Conservation (phyloP, 257 asterid species). For the Jasminum sambac region DNA sequence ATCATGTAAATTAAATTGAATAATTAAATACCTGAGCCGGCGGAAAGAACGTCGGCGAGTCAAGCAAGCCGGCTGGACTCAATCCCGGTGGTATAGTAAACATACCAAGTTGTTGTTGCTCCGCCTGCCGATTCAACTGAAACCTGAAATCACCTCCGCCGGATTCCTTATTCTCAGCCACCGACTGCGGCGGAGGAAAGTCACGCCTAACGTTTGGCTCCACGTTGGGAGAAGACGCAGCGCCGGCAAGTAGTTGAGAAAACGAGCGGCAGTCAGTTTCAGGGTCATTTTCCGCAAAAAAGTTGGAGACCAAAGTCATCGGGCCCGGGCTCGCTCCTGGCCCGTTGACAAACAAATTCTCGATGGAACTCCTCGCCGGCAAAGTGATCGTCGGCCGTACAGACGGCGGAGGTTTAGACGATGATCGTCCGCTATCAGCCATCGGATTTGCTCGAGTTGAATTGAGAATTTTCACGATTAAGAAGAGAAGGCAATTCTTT, state of each 20-base stretch:
- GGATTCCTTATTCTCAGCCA: slow-evolving; percentile 16
- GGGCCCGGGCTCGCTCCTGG: slow-evolving; percentile 75
- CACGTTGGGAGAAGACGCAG: slow-evolving; percentile 40
- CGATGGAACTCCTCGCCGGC: slow-evolving; percentile 55
- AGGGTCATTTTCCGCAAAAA: slow-evolving; percentile 72
- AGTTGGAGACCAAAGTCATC: slow-evolving; percentile 68
- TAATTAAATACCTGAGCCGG: slow-evolving; percentile 55
- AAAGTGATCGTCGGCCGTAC: slow-evolving; percentile 49
- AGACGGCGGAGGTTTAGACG: slow-evolving; percentile 34
- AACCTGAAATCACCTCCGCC: slow-evolving; percentile 35
- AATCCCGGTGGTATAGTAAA: slow-evolving; percentile 74
- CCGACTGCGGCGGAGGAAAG: slow-evolving; percentile 23
- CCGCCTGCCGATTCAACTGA: slow-evolving; percentile 55
- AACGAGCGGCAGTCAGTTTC: slow-evolving; percentile 67
- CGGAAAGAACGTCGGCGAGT: slow-evolving; percentile 63
- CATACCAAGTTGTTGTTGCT: slow-evolving; percentile 42
- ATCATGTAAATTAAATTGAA: slow-evolving; percentile 1
- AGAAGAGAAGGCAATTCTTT: neutral
- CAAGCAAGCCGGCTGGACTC: slow-evolving; percentile 69
- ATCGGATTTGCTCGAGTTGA: slow-evolving; percentile 33
- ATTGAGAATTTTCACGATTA: slow-evolving; percentile 1
- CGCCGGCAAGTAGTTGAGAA: slow-evolving; percentile 78
- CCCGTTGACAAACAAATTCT: slow-evolving; percentile 45
- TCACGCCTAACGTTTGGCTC: slow-evolving; percentile 28
- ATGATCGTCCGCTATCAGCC: slow-evolving; percentile 47